phyloP scores from a whole-genome alignment of 441 rosid genomes.

The Codiaeum variegatum region DNA sequence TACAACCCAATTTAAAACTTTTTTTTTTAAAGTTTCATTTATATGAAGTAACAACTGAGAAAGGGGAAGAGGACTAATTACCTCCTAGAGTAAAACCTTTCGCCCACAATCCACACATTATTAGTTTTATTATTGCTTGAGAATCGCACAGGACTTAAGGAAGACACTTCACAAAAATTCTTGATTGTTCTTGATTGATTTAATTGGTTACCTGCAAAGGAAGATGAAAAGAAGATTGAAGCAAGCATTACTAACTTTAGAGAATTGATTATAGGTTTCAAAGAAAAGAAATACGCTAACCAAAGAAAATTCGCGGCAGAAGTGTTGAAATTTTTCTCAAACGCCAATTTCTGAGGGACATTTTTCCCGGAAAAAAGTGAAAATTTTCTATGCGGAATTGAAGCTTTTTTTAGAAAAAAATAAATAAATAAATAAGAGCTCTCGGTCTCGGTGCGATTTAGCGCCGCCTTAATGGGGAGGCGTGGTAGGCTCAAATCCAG shows the following conservation, averaged over 20 bases:
- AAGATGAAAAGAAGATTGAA: neutral
- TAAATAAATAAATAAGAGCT: no score
- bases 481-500: no score
- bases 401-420: no score
- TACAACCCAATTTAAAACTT: no score
- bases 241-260: neutral
- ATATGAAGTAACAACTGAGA: neutral
- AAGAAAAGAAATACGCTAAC: conserved; percentile 28
- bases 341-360: conserved; percentile 36
- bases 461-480: no score
- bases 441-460: no score
- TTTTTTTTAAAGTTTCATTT: no score
- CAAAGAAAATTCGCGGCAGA: conserved; percentile 41
- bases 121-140: conserved; percentile 16
- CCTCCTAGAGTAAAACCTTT: conserved; percentile 37
- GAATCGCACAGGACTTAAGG: conserved; percentile 23
- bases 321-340: conserved; percentile 36
- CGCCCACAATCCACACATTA: conserved; percentile 16
- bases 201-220: conserved; percentile 31
- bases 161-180: conserved; percentile 17
- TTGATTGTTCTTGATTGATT: conserved; percentile 20
- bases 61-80: conserved; percentile 17
- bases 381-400: neutral
- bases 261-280: neutral
- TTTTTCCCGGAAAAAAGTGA: conserved; percentile 15